Conservation (phyloP, 768 basidiomycete species). For the Candolleomyces aberdarensis region DNA sequence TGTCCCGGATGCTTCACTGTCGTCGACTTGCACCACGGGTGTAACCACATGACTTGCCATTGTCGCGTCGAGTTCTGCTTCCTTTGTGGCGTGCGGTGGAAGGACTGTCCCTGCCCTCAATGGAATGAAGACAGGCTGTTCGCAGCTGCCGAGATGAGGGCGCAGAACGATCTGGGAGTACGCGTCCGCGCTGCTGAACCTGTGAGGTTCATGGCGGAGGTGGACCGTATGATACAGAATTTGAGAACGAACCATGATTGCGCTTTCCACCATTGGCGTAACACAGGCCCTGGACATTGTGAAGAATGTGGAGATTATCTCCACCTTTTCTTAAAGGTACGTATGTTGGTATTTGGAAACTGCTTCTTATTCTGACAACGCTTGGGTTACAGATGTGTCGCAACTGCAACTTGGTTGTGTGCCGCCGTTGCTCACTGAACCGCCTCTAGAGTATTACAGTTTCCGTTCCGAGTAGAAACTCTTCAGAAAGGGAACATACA, state of each 20-base stretch:
- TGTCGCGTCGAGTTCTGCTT: slow-evolving; percentile 56
- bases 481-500: too few species aligned
- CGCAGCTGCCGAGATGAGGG: slow-evolving; percentile 42
- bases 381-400: slow-evolving; percentile 9
- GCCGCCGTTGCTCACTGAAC: slow-evolving; percentile 14
- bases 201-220: slow-evolving; percentile 23
- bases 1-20: slow-evolving; percentile 57
- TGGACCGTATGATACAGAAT: slow-evolving; percentile 28
- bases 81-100: slow-evolving; percentile 60
- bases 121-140: slow-evolving; percentile 56
- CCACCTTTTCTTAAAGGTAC: slow-evolving; percentile 46
- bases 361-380: not conserved
- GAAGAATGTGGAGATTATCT: slow-evolving; percentile 42
- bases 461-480: too few species aligned
- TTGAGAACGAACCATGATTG: slow-evolving; percentile 58
- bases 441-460: not conserved
- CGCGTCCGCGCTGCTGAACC: slow-evolving; percentile 34
- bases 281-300: slow-evolving; percentile 43
- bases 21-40: slow-evolving; percentile 55
- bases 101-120: slow-evolving; percentile 54
- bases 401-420: slow-evolving; percentile 12
- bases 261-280: slow-evolving; percentile 36
- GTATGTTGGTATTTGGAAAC: slow-evolving; percentile 15
- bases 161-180: slow-evolving; percentile 37
- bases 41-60: slow-evolving; percentile 65